Conservation (phyloP, 192 early-diverging fungal species). For the Mortierella alpina region DNA sequence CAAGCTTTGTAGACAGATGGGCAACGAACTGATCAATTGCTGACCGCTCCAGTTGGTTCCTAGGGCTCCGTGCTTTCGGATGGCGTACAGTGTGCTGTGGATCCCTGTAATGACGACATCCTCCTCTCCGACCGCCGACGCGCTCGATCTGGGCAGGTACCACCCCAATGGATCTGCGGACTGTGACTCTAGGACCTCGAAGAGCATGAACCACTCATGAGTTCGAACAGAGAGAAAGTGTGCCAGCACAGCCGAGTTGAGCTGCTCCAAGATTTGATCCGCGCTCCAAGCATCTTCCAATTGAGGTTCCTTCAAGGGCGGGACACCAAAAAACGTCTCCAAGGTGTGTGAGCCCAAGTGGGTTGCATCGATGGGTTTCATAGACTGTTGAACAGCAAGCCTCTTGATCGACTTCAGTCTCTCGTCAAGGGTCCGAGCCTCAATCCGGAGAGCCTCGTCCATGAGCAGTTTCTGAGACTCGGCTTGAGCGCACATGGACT, state of each 20-base stretch:
- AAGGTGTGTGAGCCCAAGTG: slow-evolving; percentile 11
- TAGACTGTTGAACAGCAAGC: slow-evolving; percentile 27
- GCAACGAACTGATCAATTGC: slow-evolving; percentile 66
- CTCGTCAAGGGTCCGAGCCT: slow-evolving; percentile 1
- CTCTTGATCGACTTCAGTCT: slow-evolving; percentile 6
- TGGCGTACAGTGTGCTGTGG: slow-evolving; percentile 67
- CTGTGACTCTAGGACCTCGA: slow-evolving; percentile 61
- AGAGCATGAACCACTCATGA: slow-evolving; percentile 64
- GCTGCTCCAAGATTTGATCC: slow-evolving; percentile 36
- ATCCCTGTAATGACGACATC: slow-evolving; percentile 73
- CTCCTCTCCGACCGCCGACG: slow-evolving; percentile 56
- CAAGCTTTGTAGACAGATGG: slow-evolving; percentile 73
- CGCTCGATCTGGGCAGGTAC: slow-evolving; percentile 48
- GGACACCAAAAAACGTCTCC: slow-evolving; percentile 21
- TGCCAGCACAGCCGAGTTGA: slow-evolving; percentile 44
- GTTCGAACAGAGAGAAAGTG: slow-evolving; percentile 49
- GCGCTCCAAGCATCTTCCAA: slow-evolving; percentile 42
- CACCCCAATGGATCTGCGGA: slow-evolving; percentile 58
- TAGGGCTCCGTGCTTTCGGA: slow-evolving; percentile 60
- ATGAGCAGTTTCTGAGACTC: slow-evolving; percentile 7
- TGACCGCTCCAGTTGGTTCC: slow-evolving; percentile 62
- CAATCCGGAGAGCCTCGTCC: slow-evolving; percentile 1
- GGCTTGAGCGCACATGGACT: slow-evolving; percentile 6
- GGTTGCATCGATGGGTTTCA: slow-evolving; percentile 27
- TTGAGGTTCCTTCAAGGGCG: neutral